Evolutionary conservation across 768 basidiomycete species (phyloP).

Genomic region (Termitomyces sp.): DNA sequence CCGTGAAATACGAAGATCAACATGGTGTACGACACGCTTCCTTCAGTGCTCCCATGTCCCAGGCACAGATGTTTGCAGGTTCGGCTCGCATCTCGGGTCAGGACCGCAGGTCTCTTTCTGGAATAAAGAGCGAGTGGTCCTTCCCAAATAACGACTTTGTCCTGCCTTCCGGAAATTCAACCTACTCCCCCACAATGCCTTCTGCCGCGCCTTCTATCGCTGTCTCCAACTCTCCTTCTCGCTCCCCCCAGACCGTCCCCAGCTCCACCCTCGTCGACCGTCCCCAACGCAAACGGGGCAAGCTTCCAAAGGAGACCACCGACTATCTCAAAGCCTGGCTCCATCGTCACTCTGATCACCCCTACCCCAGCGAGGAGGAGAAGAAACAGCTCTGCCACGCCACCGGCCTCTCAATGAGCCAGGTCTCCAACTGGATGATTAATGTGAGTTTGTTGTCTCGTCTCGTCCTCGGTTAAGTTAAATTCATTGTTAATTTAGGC

Average conservation of each 20-base stretch:
- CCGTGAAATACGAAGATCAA: constrained; percentile 65
- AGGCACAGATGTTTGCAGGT: constrained; percentile 61
- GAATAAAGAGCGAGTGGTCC: constrained; percentile 70
- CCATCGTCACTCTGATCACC: constrained; percentile 84
- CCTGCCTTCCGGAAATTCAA: constrained; percentile 36
- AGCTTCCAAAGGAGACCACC: constrained; percentile 87
- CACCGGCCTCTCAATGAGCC: constrained; percentile 83
- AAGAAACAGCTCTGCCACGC: constrained; percentile 87
- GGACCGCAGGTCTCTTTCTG: constrained; percentile 53
- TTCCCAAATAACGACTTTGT: constrained; percentile 64
- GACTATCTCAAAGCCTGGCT: constrained; percentile 89
- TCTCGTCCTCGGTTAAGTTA: constrained; percentile 12
- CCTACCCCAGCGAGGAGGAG: constrained; percentile 87
- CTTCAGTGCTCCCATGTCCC: constrained; percentile 55
- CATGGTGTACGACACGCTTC: constrained; percentile 60
- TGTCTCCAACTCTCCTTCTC: constrained; percentile 45
- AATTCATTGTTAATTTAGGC: constrained; percentile 49
- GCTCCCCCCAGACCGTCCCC: constrained; percentile 49
- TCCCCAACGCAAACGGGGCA: constrained; percentile 79
- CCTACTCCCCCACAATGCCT: constrained; percentile 43
- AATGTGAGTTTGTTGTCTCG: constrained; percentile 44
- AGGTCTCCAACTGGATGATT: constrained; percentile 94
- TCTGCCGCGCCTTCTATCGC: constrained; percentile 40
- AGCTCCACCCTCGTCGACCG: constrained; percentile 67
- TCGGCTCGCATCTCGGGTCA: constrained; percentile 72